phyloP scores from a whole-genome alignment of 208 protist species.

The Porcisia deanei region DNA sequence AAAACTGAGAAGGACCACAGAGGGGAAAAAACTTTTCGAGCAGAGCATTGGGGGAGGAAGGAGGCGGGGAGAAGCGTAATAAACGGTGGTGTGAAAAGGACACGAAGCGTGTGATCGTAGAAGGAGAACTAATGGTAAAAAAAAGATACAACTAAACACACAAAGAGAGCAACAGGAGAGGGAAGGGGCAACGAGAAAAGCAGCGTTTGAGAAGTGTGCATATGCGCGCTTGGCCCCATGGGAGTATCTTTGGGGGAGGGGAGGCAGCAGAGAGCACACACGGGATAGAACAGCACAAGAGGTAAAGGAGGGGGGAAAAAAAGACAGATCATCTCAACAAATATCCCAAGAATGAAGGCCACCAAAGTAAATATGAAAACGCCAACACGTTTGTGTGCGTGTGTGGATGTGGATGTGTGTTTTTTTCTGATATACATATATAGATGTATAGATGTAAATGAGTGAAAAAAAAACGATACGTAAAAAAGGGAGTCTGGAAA shows the following conservation, averaged over 20 bases:
- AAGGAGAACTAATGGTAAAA: no score
- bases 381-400: not conserved
- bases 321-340: not conserved
- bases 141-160: no score
- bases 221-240: not conserved
- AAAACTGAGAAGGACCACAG: no score
- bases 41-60: no score
- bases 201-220: not conserved
- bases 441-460: not conserved
- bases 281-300: not conserved
- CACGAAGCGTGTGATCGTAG: no score
- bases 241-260: not conserved
- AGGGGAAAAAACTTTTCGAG: no score
- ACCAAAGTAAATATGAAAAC: not conserved
- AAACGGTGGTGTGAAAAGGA: no score
- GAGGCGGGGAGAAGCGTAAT: no score
- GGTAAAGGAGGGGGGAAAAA: not conserved
- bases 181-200: no score
- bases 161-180: no score
- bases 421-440: no score
- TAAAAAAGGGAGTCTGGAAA: not conserved
- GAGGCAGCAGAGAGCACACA: not conserved
- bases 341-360: not conserved
- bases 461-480: slow-evolving; percentile 10
- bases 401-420: no score